Evolutionary conservation across 768 basidiomycete genomes (phyloP).

Genomic region (Pulveroboletus sp.): DNA sequence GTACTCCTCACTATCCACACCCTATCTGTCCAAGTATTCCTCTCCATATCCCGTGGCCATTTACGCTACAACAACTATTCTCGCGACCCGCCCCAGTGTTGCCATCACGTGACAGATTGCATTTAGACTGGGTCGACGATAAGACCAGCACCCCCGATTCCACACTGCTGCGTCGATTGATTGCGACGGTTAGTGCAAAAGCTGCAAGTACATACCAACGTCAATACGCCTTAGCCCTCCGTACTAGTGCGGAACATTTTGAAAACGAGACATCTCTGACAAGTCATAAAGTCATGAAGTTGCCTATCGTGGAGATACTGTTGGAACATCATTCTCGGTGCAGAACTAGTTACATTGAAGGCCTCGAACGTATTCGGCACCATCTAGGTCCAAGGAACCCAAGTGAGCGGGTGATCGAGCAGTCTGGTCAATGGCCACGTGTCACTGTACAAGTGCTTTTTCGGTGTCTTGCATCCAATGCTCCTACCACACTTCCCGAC

Average conservation of each 20-base stretch:
- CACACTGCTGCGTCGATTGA: neutral
- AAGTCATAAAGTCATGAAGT: neutral
- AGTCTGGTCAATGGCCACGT: conserved; percentile 34
- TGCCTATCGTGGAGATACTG: neutral
- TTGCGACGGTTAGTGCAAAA: neutral
- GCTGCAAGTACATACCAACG: neutral
- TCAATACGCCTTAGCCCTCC: too few relatives aligned
- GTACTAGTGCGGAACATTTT: neutral
- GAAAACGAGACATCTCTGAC: neutral
- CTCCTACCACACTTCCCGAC: conserved; percentile 2
- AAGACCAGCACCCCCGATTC: neutral
- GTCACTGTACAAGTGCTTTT: conserved; percentile 30
- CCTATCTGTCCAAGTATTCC: neutral
- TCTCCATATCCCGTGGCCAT: neutral
- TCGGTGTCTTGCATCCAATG: conserved; percentile 22
- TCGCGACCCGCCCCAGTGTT: conserved; percentile 3
- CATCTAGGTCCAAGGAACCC: neutral
- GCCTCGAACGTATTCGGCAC: neutral
- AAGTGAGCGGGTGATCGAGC: conserved; percentile 4
- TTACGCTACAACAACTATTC: neutral
- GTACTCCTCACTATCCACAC: neutral
- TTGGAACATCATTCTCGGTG: neutral
- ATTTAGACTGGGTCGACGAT: neutral
- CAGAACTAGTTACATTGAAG: neutral
- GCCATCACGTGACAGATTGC: neutral